Evolutionary conservation across 768 basidiomycete species (phyloP).

Genomic region (Boletus reticulatus): DNA sequence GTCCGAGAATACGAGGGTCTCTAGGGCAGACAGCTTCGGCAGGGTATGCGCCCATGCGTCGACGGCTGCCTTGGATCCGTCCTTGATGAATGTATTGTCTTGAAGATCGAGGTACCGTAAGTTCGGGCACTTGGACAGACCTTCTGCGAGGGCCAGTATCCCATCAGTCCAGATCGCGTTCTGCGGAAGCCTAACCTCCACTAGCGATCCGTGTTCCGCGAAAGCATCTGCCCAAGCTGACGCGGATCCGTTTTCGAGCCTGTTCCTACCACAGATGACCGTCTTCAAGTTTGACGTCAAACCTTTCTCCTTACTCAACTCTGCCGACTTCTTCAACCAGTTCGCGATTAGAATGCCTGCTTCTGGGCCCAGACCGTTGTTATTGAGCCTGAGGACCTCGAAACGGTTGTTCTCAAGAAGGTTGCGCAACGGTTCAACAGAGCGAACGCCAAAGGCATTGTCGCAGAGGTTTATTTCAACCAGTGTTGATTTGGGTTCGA

Average conservation of each 20-base stretch:
- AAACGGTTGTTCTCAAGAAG: conserved; percentile 82
- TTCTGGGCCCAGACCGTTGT: conserved; percentile 92
- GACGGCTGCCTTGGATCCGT: conserved; percentile 56
- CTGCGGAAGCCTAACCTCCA: conserved; percentile 92
- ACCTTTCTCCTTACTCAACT: conserved; percentile 61
- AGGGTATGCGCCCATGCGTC: conserved; percentile 65
- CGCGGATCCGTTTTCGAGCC: conserved; percentile 91
- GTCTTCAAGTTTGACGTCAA: conserved; percentile 69
- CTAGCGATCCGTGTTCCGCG: conserved; percentile 74
- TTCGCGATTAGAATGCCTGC: conserved; percentile 85
- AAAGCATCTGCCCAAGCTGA: conserved; percentile 85
- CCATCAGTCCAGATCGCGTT: conserved; percentile 97
- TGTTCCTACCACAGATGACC: conserved; percentile 91
- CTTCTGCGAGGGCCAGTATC: conserved; percentile 72
- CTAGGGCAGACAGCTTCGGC: conserved; percentile 65
- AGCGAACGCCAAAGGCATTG: conserved; percentile 95
- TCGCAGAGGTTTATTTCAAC: conserved; percentile 89
- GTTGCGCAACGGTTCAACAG: conserved; percentile 89
- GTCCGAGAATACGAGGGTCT: conserved; percentile 87
- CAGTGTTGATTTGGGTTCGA: conserved; percentile 77
- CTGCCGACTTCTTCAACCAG: conserved; percentile 77
- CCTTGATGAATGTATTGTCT: conserved; percentile 82
- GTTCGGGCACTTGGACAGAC: conserved; percentile 62
- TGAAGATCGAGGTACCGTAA: conserved; percentile 86
- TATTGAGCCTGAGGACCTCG: conserved; percentile 85